Evolutionary conservation across 176 grass and related monocot species (phyloP).

Genomic region (Oryza brachyantha): DNA sequence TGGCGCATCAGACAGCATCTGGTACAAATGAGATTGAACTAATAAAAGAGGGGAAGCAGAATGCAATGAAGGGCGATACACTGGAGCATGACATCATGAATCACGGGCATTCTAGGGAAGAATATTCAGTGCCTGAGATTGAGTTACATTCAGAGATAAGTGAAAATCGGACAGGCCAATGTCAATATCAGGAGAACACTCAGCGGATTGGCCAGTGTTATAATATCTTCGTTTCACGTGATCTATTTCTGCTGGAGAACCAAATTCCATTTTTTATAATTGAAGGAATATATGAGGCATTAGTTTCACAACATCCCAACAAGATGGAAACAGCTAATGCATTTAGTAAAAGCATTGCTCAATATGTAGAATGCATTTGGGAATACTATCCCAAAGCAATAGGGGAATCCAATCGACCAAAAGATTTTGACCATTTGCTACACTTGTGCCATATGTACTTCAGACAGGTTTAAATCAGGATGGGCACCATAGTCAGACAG

Average conservation of each 20-base stretch:
- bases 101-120: neutral
- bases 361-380: fast-evolving
- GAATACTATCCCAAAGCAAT: neutral
- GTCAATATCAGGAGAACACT: neutral
- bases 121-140: neutral
- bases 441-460: neutral
- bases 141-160: neutral
- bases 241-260: neutral
- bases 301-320: neutral
- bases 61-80: neutral
- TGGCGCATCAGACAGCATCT: fast-evolving
- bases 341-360: fast-evolving
- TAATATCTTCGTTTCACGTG: neutral
- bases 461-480: neutral
- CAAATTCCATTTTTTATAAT: too few relatives aligned
- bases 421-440: slow-evolving; percentile 21
- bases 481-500: fast-evolving
- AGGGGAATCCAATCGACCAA: neutral
- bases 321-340: neutral
- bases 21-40: fast-evolving
- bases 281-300: neutral
- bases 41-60: fast-evolving
- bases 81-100: neutral
- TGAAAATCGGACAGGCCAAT: fast-evolving
- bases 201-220: neutral